Conservation (phyloP, 116 monocot species). For the Iris pallida region DNA sequence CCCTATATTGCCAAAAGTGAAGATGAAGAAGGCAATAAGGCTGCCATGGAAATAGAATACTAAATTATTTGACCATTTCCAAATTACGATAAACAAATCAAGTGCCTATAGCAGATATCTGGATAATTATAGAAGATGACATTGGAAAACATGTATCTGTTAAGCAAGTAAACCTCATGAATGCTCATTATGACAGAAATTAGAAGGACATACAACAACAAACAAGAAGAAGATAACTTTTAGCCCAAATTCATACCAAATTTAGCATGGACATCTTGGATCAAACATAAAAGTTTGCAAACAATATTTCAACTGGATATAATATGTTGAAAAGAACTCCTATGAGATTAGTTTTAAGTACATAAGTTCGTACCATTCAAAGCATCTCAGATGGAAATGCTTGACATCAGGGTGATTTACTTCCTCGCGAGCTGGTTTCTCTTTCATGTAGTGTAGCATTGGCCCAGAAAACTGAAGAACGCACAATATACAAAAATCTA, state of each 20-base stretch:
- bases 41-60: not conserved
- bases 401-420: conserved; percentile 28
- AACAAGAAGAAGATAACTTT: not conserved
- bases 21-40: not conserved
- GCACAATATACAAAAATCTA: not conserved
- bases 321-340: not conserved
- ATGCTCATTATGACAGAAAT: not conserved
- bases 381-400: conserved; percentile 76
- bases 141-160: not conserved
- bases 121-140: not conserved
- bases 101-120: too few relatives aligned
- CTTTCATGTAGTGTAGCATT: conserved; percentile 65
- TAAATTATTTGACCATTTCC: not conserved
- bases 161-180: not conserved
- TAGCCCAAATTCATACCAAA: not conserved
- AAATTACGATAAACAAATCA: not conserved
- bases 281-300: not conserved
- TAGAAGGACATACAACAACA: not conserved
- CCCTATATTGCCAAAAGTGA: conserved; percentile 15
- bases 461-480: conserved; percentile 51
- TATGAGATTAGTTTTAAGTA: not conserved
- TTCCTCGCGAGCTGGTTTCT: conserved; percentile 27
- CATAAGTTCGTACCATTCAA: conserved; percentile 58
- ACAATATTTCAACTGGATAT: not conserved
- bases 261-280: not conserved